Base-by-base conservation (phyloP, 2,329 filamentous ascomycete genomes). In the Myriosclerotinia scirpicola region DNA sequence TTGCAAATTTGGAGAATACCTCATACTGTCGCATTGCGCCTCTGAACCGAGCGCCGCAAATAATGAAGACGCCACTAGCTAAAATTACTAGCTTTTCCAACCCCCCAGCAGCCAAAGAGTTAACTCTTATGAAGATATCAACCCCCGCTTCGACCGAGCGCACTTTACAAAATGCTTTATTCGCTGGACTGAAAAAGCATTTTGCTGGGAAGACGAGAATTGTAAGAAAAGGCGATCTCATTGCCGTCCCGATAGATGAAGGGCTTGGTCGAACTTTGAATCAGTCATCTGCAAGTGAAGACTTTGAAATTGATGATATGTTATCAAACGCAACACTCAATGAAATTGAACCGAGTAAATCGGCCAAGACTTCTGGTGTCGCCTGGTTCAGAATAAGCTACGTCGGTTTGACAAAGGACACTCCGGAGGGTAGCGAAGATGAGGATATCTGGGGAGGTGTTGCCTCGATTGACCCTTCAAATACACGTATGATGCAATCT, bases 351-450 rank as follows among this genome's bases (percentile, higher is more conserved):
- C 82, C 71, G 71, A 76, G 54, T 73, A 80, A 69, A 40, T 69
- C 69, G 63, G 70, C 74, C 1, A 74, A 75, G 38, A 71, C 72
- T 50, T 76, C 73, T 77, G 85, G 82, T 40, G 90, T 96, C 26
- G 93, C 92, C 9, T 99, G 95, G 95, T 98, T 97, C 81, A 91
- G 89, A 70, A 90, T 99, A 52, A 90, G 90, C 50, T 90, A 92
- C 67, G 88, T 96, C 63, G 82, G 82, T 65, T 79, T 83, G 7
- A 81, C 81, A 75, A 87, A 80, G 72, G 88, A 81, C 72, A 82
- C 74, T 73, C 69, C 72, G 0, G 81, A 85, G 9, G 26, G 12
- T 11, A 82, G 84, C n/a, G 85, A 85, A 17, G 81, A 85, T 2
- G 85, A 88, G 59, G 88, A 91, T 63, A 81, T 88, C 11, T 99